phyloP scores from a whole-genome alignment of 208 protist genomes.

The Leishmania arabica region DNA sequence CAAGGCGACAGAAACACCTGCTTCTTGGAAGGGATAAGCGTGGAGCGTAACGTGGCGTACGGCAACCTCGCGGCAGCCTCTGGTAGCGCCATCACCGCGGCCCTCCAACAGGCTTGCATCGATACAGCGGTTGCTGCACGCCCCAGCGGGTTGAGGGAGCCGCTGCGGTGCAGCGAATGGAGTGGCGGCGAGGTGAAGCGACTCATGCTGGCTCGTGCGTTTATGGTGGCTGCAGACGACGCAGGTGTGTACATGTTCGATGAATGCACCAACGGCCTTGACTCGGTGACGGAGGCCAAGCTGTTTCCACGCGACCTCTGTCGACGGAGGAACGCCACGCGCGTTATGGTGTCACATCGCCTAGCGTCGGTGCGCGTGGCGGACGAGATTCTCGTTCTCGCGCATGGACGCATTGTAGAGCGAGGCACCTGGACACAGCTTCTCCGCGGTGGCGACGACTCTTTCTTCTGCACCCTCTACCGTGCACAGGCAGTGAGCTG shows the following conservation, averaged over 20 bases:
- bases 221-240: slow-evolving; percentile 29
- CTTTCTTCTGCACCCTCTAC: slow-evolving; percentile 31
- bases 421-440: slow-evolving; percentile 64
- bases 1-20: slow-evolving; percentile 44
- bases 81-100: slow-evolving; percentile 25
- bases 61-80: slow-evolving; percentile 42
- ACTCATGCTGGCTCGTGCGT: slow-evolving; percentile 58
- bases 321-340: slow-evolving; percentile 6
- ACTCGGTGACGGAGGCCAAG: slow-evolving; percentile 55
- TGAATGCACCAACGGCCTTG: slow-evolving; percentile 70
- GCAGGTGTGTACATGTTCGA: slow-evolving; percentile 58
- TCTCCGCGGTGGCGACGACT: slow-evolving; percentile 2
- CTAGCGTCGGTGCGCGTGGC: slow-evolving; percentile 51
- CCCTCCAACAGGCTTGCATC: slow-evolving; percentile 36
- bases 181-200: slow-evolving; percentile 77
- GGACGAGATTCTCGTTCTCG: slow-evolving; percentile 67
- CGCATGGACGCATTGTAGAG: slow-evolving; percentile 53
- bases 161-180: slow-evolving; percentile 35
- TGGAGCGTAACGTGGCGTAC: slow-evolving; percentile 66
- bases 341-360: slow-evolving; percentile 67
- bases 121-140: slow-evolving; percentile 42
- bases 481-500: slow-evolving; percentile 1
- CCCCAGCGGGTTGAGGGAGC: slow-evolving; percentile 33
- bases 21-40: slow-evolving; percentile 54
- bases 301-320: slow-evolving; percentile 29